phyloP scores from a whole-genome alignment of 2,329 filamentous ascomycete species.

The Hypoxylon sp. region DNA sequence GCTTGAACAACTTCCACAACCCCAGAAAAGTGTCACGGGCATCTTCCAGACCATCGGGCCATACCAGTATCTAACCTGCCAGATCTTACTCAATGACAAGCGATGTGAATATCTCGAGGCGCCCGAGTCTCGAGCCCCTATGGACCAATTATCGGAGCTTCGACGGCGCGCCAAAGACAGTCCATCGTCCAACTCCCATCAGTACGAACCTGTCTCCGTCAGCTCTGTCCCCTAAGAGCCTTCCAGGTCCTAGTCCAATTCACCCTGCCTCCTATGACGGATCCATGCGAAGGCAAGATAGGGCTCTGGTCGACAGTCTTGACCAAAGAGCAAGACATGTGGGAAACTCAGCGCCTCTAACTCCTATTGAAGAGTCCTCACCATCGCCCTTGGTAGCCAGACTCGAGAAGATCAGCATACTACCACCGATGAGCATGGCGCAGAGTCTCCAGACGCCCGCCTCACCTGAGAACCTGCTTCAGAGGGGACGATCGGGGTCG shows the following conservation, averaged over 20 bases:
- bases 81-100: conserved; percentile 43
- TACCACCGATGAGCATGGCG: conserved; percentile 39
- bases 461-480: conserved; percentile 20
- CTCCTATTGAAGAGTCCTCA: conserved; percentile 51
- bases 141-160: conserved; percentile 52
- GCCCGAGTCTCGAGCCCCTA: conserved; percentile 54
- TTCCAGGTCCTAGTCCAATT: conserved; percentile 55
- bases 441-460: conserved; percentile 24
- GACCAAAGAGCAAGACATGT: conserved; percentile 47
- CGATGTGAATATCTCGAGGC: conserved; percentile 50
- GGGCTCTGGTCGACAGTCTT: conserved; percentile 53
- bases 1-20: conserved; percentile 12
- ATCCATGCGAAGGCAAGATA: conserved; percentile 54
- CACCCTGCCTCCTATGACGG: conserved; percentile 52
- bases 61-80: conserved; percentile 1
- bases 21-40: not conserved
- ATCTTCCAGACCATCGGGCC: conserved; percentile 17
- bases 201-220: conserved; percentile 49
- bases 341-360: conserved; percentile 42
- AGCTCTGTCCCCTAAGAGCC: conserved; percentile 49
- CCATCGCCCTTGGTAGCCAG: conserved; percentile 44
- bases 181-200: conserved; percentile 43
- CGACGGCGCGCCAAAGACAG: conserved; percentile 42
- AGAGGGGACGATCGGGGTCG: conserved; percentile 9
- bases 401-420: conserved; percentile 47